Conservation (phyloP, 1,284 basidiomycete genomes). For the Ustilago cynodontis region DNA sequence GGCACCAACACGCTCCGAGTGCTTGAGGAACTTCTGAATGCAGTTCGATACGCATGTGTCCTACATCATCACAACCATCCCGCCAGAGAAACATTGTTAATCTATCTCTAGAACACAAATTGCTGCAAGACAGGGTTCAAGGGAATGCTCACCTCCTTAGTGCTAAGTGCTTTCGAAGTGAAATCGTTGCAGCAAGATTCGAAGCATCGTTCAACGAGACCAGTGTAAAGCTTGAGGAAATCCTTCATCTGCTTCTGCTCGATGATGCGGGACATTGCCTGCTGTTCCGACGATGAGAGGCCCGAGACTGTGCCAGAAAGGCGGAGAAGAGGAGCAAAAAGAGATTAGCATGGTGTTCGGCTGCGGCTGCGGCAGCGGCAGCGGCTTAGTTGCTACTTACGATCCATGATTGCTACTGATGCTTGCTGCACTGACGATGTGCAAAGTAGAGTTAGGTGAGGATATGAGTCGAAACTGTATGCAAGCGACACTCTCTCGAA, state of each 20-base stretch:
- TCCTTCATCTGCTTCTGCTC: slow-evolving; percentile 87
- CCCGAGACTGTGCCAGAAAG: slow-evolving; percentile 57
- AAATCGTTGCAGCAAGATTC: slow-evolving; percentile 95
- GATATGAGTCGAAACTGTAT: not conserved
- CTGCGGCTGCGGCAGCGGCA: too few relatives aligned
- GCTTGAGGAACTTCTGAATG: slow-evolving; percentile 95
- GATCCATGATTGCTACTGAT: slow-evolving; percentile 44
- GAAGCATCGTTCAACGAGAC: slow-evolving; percentile 95
- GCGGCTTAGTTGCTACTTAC: slow-evolving; percentile 19
- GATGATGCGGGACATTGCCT: slow-evolving; percentile 67
- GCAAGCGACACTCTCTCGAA: too few relatives aligned
- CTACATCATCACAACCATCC: slow-evolving; percentile 35
- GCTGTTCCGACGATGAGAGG: slow-evolving; percentile 64
- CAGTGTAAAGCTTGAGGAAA: slow-evolving; percentile 95
- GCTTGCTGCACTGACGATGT: slow-evolving; percentile 13
- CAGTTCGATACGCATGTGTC: slow-evolving; percentile 76
- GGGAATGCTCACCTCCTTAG: slow-evolving; percentile 81
- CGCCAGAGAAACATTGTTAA: too few relatives aligned
- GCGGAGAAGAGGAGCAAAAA: not conserved
- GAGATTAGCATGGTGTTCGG: not conserved
- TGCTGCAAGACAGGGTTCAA: not conserved
- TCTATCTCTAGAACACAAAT: not conserved
- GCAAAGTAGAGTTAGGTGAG: not conserved
- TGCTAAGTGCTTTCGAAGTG: slow-evolving; percentile 89
- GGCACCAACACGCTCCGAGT: slow-evolving; percentile 92